Base-by-base conservation (phyloP, 495 filamentous ascomycete species). In the Daldinia decipiens region DNA sequence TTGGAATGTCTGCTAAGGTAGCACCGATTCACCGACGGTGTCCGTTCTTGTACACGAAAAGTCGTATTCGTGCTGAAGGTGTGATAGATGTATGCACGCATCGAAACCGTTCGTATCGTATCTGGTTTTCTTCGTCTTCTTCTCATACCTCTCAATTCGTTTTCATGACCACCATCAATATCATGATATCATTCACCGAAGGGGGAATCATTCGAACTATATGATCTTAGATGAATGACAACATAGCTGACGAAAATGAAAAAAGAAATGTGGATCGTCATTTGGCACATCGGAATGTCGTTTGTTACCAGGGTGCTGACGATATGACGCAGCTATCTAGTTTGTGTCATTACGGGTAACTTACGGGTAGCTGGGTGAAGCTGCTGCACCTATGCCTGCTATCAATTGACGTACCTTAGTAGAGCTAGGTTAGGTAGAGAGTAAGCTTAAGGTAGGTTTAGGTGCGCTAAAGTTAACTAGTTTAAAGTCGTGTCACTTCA, bases 231-330 rank as follows among this genome's bases (percentile, higher is more conserved):
- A 68, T 68, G 59, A 43, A 68, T 66, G 52, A 66, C 39, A 43
- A 31, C 62, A 62, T 68, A 32, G 38, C 70, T 68, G 40, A 72
- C 65, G 65, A 72, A 76, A 74, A 72, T 65, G 70, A 43, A 63
- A 67, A 68, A 67, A 43, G 60, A 70, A 68, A 67, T 72, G 75
- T 74, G 73, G 72, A 76, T 74, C 75, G 68, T 68, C 68, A 72
- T 75, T 74, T 68, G 64, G 66, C 70, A 71, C 71, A 72, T 76
- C 73, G 75, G 75, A 75, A 77, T 71, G 72, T 73, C 69, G 68
- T 69, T 70, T 68, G 69, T 73, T 77, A 71, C 66, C 74, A 34
- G 68, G 71, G 71, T 67, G 27, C 65, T 65, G 59, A 58, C 65
- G 59, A 60, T 65, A 76, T 76, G 74, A 76, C 72, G 74, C 74